Percentiles rank a stretch among this genome's conserved stretches.
phyloP scores from a whole-genome alignment of 352 stramenopile genomes.

The Phytophthora fragariaefolia region DNA sequence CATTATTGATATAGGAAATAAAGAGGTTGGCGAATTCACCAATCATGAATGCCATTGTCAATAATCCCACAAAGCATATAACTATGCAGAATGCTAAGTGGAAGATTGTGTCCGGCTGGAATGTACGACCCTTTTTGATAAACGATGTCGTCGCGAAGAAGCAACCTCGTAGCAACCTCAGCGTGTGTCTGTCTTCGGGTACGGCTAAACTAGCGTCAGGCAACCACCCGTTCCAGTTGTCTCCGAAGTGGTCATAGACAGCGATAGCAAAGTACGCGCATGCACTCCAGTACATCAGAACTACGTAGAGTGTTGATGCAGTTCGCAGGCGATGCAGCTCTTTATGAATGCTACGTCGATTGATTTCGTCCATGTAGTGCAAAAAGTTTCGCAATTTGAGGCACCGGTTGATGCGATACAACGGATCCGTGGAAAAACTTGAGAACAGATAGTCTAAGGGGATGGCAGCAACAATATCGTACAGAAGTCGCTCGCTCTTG shows the following conservation, averaged over 20 bases:
- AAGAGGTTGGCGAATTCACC: slow-evolving; percentile 76
- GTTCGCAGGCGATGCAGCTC: slow-evolving; percentile 64
- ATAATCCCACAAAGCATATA: slow-evolving; percentile 56
- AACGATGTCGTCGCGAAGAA: slow-evolving; percentile 72
- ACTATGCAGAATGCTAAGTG: slow-evolving; percentile 60
- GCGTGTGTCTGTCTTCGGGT: slow-evolving; percentile 36
- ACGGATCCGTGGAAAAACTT: slow-evolving; percentile 33
- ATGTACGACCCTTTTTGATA: slow-evolving; percentile 69
- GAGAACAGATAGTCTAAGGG: slow-evolving; percentile 57
- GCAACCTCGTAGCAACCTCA: slow-evolving; percentile 54
- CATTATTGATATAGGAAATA: slow-evolving; percentile 75
- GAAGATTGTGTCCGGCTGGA: slow-evolving; percentile 51
- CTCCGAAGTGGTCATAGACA: slow-evolving; percentile 51
- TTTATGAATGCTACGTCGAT: slow-evolving; percentile 64
- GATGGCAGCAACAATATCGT: slow-evolving; percentile 50
- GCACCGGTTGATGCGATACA: slow-evolving; percentile 56
- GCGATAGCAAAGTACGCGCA: slow-evolving; percentile 64
- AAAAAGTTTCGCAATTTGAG: slow-evolving; percentile 57
- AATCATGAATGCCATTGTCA: slow-evolving; percentile 77
- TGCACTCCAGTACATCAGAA: slow-evolving; percentile 72
- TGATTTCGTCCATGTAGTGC: slow-evolving; percentile 69
- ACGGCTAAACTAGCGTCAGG: slow-evolving; percentile 44
- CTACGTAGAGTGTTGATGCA: slow-evolving; percentile 51
- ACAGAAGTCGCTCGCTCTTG: slow-evolving; percentile 50
- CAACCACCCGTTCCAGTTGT: slow-evolving; percentile 58